These are phyloP conservation scores for Xylaria scruposa DNA, from an alignment of 495 filamentous ascomycete species.

Conservation along the genomic window DNA sequence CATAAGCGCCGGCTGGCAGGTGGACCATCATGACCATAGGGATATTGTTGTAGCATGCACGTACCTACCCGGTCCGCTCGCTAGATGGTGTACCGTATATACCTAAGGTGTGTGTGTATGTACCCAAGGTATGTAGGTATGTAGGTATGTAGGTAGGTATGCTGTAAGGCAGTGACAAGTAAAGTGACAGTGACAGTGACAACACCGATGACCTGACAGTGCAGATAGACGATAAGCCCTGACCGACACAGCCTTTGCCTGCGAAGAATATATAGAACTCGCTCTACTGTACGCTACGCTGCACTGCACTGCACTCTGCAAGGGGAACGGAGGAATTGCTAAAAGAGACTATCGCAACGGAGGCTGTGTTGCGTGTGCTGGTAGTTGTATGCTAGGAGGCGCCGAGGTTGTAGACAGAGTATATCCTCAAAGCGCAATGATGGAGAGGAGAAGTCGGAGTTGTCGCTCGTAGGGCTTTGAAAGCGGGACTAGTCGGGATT, in stretches of 20 bases:
- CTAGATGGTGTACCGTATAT: no score
- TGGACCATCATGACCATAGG: conserved; percentile 4
- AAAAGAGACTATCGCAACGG: conserved; percentile 15
- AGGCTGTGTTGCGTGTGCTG: conserved; percentile 18
- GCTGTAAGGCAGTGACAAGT: background rate
- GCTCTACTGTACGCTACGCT: background rate
- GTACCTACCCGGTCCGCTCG: background rate
- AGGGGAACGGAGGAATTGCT: conserved; percentile 27
- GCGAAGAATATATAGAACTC: background rate
- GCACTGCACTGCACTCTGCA: conserved; percentile 8
- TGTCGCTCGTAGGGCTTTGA: conserved; percentile 24
- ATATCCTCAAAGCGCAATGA: conserved; percentile 3
- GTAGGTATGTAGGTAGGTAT: no score
- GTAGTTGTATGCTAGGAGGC: conserved; percentile 12
- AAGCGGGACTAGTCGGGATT: conserved; percentile 9
- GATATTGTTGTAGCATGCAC: background rate
- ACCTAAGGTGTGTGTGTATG: background rate
- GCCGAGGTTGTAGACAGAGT: conserved; percentile 16
- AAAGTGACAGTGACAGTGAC: background rate
- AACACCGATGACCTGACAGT: background rate
- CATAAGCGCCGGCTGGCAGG: conserved; percentile 24
- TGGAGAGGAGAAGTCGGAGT: background rate
- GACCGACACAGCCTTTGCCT: conserved; percentile 10
- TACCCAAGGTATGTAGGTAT: no score
- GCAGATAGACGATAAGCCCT: conserved; percentile 5